Evolutionary conservation across 2,329 filamentous ascomycete genomes (phyloP).

Genomic region (Aureobasidium sp.): DNA sequence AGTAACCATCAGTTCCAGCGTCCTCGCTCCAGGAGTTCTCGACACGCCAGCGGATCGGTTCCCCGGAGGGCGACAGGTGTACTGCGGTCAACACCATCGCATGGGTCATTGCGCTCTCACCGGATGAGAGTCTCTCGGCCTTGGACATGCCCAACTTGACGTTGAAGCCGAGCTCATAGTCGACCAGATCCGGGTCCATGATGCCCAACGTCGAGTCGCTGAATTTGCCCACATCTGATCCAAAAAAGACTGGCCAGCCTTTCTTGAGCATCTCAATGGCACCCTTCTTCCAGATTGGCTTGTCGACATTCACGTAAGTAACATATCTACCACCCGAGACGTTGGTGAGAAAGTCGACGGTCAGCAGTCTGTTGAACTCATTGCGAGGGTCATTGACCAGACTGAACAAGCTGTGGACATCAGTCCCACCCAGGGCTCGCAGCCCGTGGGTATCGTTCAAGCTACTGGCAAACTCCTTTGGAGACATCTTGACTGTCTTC

Average conservation of each 20-base stretch:
- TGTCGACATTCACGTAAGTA: conserved; percentile 77
- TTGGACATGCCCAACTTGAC: conserved; percentile 67
- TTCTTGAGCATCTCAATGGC: conserved; percentile 71
- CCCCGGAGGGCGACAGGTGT: conserved; percentile 61
- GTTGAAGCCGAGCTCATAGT: conserved; percentile 81
- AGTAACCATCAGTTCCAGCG: conserved; percentile 70
- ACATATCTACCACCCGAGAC: conserved; percentile 68
- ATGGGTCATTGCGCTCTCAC: conserved; percentile 81
- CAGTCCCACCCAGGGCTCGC: conserved; percentile 50
- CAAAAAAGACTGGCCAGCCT: conserved; percentile 80
- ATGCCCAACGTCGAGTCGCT: conserved; percentile 61
- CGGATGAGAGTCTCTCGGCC: conserved; percentile 63
- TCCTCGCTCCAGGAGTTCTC: conserved; percentile 76
- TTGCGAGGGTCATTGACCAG: conserved; percentile 83
- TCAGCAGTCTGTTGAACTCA: conserved; percentile 62
- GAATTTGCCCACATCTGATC: conserved; percentile 80
- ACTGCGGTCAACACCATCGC: conserved; percentile 88
- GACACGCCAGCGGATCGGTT: conserved; percentile 71
- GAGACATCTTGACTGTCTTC: conserved; percentile 57
- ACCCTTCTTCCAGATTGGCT: conserved; percentile 62
- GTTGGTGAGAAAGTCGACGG: conserved; percentile 73
- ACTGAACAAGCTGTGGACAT: conserved; percentile 66
- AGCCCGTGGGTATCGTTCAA: conserved; percentile 54
- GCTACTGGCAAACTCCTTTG: conserved; percentile 64
- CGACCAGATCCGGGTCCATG: conserved; percentile 71